Percentiles rank a stretch among this genome's conserved stretches.
These are phyloP conservation scores for Telfairia occidentalis DNA, from an alignment of 331 rosid species.

Conservation along the genomic window DNA sequence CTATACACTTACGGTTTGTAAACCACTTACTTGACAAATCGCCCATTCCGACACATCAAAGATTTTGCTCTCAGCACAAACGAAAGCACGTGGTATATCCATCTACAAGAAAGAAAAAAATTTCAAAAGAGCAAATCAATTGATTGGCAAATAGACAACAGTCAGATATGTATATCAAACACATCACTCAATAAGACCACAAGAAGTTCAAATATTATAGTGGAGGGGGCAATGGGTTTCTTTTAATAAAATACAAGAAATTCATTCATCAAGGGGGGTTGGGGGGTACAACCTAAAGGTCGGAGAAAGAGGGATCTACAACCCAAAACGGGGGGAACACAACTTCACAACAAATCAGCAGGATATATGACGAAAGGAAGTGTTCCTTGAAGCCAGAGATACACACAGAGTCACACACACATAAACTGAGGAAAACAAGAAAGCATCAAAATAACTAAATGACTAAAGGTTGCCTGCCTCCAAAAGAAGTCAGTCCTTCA, in stretches of 20 bases:
- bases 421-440: no score
- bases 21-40: slow-evolving; percentile 76
- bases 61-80: slow-evolving; percentile 93
- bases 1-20: background rate
- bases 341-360: no score
- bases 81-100: slow-evolving; percentile 95
- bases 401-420: no score
- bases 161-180: background rate
- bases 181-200: background rate
- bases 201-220: background rate
- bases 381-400: background rate
- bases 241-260: background rate
- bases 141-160: background rate
- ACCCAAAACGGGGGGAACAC: no score
- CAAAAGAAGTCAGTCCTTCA: background rate
- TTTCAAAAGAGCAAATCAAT: background rate
- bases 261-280: no score
- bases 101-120: slow-evolving; percentile 34
- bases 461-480: background rate
- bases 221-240: background rate
- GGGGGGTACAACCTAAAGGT: no score
- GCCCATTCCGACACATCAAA: slow-evolving; percentile 99
- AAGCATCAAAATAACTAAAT: background rate
- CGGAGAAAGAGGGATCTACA: no score
- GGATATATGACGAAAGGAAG: background rate